Percentiles rank a stretch among this genome's conserved stretches.
Evolutionary conservation across 371 early-diverging fungal species (phyloP).

Genomic region (Mortierella sp.): DNA sequence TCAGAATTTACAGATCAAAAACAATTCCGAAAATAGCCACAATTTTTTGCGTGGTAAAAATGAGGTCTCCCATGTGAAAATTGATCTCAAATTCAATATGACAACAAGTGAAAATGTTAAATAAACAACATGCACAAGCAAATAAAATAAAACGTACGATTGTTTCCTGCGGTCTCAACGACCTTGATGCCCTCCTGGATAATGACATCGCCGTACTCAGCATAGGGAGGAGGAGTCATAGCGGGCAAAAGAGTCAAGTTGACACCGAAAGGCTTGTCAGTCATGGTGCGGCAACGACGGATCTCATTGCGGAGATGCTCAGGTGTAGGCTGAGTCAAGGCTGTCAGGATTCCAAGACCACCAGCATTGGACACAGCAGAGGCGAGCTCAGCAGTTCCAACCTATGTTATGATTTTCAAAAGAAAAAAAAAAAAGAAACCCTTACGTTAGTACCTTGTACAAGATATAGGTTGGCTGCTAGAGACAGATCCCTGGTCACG

Average conservation of each 20-base stretch:
- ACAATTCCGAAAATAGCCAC: not conserved
- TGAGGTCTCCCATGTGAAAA: slow-evolving; percentile 1
- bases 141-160: slow-evolving; percentile 61
- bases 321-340: slow-evolving; percentile 85
- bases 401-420: slow-evolving; percentile 50
- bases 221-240: slow-evolving; percentile 84
- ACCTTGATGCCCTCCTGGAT: slow-evolving; percentile 84
- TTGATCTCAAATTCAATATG: too few species aligned
- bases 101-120: not conserved
- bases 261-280: slow-evolving; percentile 84
- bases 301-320: slow-evolving; percentile 80
- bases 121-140: too few species aligned
- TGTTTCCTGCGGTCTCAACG: slow-evolving; percentile 81
- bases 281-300: slow-evolving; percentile 79
- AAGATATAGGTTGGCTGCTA: too few species aligned
- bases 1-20: not conserved
- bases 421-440: not conserved
- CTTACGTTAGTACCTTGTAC: too few species aligned
- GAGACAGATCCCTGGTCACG: too few species aligned
- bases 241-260: slow-evolving; percentile 78
- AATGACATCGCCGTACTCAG: slow-evolving; percentile 79
- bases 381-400: slow-evolving; percentile 83
- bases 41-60: too few species aligned
- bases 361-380: slow-evolving; percentile 67
- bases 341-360: slow-evolving; percentile 63